Base-by-base conservation (phyloP, 2,329 filamentous ascomycete genomes). In the Proliferodiscus dingleyae region DNA sequence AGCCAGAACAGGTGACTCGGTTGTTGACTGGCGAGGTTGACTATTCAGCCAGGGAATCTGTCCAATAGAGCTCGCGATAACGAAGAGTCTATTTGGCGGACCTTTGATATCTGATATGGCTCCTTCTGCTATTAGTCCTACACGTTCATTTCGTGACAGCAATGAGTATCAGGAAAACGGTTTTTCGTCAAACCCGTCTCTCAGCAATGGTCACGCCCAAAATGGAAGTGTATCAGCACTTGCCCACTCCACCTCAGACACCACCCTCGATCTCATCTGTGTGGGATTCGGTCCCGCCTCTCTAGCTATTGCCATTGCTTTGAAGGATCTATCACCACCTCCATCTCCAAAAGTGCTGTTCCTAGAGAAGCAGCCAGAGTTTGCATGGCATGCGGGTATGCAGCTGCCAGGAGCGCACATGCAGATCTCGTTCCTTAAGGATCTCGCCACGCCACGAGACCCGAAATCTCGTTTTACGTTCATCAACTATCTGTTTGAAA, bases 391-490 rank as follows among this genome's bases (percentile, higher is more conserved):
- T 66, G 83, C 89, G 0, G 91, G 91, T 49, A 97, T 97, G 91
- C 80, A 96, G 48, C 78, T 97, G 3, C 88, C 89, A 0, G 90
- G 89, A 4, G 87, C 90, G 42, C 89, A 86, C 69, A 97, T 97
- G 91, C 91, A 97, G 65, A 97, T 97, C 58, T 94, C 88, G 8
- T 97, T 95, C 71, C 78, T 97, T 70, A 97, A 97, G 71, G 91
- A 97, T 64, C 79, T 97, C 66, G 91, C 91, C 3, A 93, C 88
- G 3, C 74, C 95, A 56, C 79, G 91, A 47, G 83, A 97, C 64
- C 91, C 91, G 6, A 80, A 85, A 53, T 95, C 87, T 55, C 78
- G 89, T 60, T 97, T 97, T 67, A 97, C 91, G 11, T 97, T 96
- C 69, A 73, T 95, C 62, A 96, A 96, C 69, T 97, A 97, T 66